Conservation (phyloP, 306 rosid species). For the Quercus gilva region DNA sequence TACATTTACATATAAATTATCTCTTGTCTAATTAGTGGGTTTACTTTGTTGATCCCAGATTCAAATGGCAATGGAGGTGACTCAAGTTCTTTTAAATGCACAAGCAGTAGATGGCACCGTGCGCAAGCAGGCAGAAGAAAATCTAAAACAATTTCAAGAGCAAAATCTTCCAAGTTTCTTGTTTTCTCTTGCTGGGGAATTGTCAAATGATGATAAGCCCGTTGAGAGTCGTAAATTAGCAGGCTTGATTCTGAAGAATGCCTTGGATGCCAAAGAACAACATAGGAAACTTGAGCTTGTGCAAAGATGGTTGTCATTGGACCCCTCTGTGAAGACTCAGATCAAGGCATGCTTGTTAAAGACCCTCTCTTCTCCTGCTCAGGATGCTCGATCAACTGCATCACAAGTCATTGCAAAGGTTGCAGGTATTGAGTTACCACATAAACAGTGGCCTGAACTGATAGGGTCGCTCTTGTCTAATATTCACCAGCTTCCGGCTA, state of each 20-base stretch:
- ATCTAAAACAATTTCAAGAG: conserved; percentile 78
- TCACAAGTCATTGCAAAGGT: conserved; percentile 93
- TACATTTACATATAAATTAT: background rate
- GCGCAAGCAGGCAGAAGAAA: conserved; percentile 86
- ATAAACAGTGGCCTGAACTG: conserved; percentile 91
- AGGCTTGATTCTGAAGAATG: conserved; percentile 87
- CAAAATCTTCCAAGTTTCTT: conserved; percentile 84
- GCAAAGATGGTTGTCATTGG: conserved; percentile 82
- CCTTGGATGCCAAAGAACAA: conserved; percentile 93
- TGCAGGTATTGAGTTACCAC: conserved; percentile 91
- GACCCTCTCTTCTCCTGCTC: conserved; percentile 67
- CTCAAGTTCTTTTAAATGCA: conserved; percentile 87
- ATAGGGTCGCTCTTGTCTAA: conserved; percentile 67
- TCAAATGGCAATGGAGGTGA: conserved; percentile 84
- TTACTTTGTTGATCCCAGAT: conserved; percentile 24
- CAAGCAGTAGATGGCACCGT: conserved; percentile 76
- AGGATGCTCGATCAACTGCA: conserved; percentile 82
- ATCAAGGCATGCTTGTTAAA: conserved; percentile 67
- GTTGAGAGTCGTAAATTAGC: conserved; percentile 81
- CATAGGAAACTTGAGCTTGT: conserved; percentile 74
- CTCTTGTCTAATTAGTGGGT: background rate
- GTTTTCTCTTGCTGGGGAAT: conserved; percentile 84
- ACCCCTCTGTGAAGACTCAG: conserved; percentile 61
- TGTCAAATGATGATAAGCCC: conserved; percentile 90
- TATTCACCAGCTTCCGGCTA: conserved; percentile 70